Conservation (phyloP, 2,329 filamentous ascomycete genomes). For the Colletotrichum graminicola region DNA sequence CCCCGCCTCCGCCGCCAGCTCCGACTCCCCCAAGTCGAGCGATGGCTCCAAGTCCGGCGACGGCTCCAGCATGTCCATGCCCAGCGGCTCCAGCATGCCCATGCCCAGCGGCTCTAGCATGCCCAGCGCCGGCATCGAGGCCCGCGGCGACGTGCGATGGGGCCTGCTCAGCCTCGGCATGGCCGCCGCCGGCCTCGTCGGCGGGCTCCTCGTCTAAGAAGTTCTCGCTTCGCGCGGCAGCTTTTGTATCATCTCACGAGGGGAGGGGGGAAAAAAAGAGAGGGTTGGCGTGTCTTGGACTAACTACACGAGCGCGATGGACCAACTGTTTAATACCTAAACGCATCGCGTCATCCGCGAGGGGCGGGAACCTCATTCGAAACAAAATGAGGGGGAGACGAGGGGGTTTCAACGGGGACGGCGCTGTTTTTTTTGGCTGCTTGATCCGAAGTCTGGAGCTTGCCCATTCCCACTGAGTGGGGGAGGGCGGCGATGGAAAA, state of each 20-base stretch:
- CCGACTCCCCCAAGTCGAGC: too few relatives aligned
- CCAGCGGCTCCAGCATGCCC: too few relatives aligned
- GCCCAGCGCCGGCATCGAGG: constrained; percentile 33
- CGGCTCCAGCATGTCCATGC: too few relatives aligned
- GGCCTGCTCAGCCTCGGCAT: constrained; percentile 36
- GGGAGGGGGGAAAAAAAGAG: not conserved
- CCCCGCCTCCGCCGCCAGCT: constrained; percentile 21
- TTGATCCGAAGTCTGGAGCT: not conserved
- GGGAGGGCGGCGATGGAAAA: not conserved
- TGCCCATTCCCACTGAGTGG: not conserved
- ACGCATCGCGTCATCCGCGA: not conserved
- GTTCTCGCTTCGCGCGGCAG: too few relatives aligned
- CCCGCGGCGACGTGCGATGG: constrained; percentile 36
- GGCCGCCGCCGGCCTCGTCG: constrained; percentile 36
- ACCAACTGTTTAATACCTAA: not conserved
- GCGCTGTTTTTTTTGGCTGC: not conserved
- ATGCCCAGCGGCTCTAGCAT: not conserved
- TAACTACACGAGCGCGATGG: not conserved
- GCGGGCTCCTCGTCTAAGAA: constrained; percentile 35
- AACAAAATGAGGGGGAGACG: too few relatives aligned
- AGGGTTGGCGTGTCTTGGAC: not conserved
- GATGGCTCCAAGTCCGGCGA: too few relatives aligned
- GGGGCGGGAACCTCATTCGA: not conserved
- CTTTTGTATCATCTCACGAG: not conserved
- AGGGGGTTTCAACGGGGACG: not conserved